Evolutionary conservation across 371 early-diverging fungal species (phyloP), one percentile per base, ranked within the genome.

Genomic region (Mucor velutinosus): DNA sequence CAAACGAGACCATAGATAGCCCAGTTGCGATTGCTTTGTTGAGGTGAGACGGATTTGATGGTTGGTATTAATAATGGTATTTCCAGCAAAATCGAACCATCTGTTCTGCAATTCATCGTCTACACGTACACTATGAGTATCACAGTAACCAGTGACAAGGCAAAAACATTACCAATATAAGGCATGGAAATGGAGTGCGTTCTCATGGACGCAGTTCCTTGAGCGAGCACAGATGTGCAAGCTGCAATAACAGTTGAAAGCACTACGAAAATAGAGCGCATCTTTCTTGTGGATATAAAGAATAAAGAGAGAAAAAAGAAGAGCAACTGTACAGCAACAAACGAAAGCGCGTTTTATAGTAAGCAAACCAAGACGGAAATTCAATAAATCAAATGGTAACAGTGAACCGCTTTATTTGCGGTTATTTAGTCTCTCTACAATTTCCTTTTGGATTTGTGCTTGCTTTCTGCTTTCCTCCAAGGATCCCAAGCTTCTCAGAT

Each of bases 1-100:
- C 82, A 85, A 67, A 51, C 88, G 83, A 64, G 90, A 89, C 97
- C 97, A 98, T 55, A 97, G 79, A 73, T 84, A 94, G 15, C 98
- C 98, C n/a, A 79, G 67, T 65, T 93, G 90, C 19, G 94, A 93
- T 45, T 88, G 92, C 29, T 73, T 64, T 74, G 94, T 95, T 12
- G 89, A 85, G 2, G 99, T 95, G 62, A 99, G 77, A 12, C 97
- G 93, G 59, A 97, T 86, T 59, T 90, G 85, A 19, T 79, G 82
- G 69, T 87, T 84, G 49, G 92, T 91, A 74, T 93, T 88, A 64
- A 94, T 86, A 51, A 92, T 76, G 7, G 89, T 70, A 65, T 89
- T 86, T 53, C 86, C 91, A 65, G 88, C 90, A 82, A 89, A 90
- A 63, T 91, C 91, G 64, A 86, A 88, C 89, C 89, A 89, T 62